Base-by-base conservation (phyloP, 148 eudicot genomes). In the Tetragonia tetragonoides region DNA sequence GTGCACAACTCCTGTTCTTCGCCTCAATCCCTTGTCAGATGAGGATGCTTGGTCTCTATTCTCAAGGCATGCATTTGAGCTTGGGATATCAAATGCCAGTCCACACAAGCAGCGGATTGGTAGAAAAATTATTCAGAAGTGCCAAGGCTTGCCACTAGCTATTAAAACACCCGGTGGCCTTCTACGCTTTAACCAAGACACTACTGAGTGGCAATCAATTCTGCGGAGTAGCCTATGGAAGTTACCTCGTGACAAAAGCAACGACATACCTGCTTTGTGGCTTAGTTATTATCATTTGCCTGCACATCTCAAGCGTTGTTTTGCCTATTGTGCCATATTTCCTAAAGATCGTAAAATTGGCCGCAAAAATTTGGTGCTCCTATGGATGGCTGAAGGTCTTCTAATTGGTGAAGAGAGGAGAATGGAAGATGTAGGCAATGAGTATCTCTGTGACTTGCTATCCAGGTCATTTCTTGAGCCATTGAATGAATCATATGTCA, bases 321-420 rank as follows among this genome's bases (percentile, higher is more conserved):
- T 77, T 21, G 41, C 80, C 16, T 77, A 77, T 10, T 77, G 74
- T 42, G 73, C 80, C n/a, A 16, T 77, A 24, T 77, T 68, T 57
- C 80, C 74, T 3, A 77, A 77, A 23, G 57, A 71, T 24, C 46
- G 42, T 20, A 18, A 21, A 16, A 49, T 77, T 57, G 68, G 69
- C 7, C 4, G 34, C 21, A 60, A 57, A 24, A 5, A 42, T 15
- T 60, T 77, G 28, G 74, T 77, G 57, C 74, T 56, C 24, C 39
- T 77, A 17, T 77, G 80, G 80, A 69, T 69, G 74, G 80, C 80
- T 17, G 66, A 77, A 60, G 37, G 59, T 42, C 69, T 57, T 68
- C 28, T 77, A 42, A 2, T 28, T 7, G 18, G 21, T 0, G 4
- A 6, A 41, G 59, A 1, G 41, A 28, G 65, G 23, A 67, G 74